Conservation (phyloP, 2,329 filamentous ascomycete species). For the Ceratocystis lukuohia region DNA sequence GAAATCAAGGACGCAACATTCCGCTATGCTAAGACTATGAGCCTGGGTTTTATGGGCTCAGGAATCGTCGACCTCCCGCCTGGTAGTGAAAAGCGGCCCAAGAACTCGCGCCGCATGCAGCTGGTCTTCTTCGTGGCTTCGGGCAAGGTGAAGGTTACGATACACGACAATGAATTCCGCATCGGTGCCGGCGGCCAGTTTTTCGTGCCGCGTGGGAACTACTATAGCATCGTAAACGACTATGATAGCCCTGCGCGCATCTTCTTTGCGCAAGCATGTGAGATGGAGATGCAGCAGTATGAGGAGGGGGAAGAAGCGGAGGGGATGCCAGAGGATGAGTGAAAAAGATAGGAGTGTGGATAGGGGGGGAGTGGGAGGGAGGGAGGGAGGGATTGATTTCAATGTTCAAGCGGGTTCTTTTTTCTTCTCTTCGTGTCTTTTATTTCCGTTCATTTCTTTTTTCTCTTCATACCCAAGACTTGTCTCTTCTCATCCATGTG, state of each 20-base stretch:
- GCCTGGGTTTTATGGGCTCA: conserved; percentile 71
- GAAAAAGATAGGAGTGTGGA: not conserved
- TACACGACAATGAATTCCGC: conserved; percentile 63
- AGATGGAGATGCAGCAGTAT: conserved; percentile 27
- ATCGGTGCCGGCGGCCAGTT: conserved; percentile 81
- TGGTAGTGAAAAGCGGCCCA: conserved; percentile 69
- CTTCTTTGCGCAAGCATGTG: conserved; percentile 87
- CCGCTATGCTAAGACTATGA: conserved; percentile 77
- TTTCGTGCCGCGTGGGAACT: conserved; percentile 90
- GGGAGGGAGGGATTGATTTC: not conserved
- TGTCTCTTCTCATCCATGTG: not conserved
- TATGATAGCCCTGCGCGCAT: conserved; percentile 58
- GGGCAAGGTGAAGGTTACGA: conserved; percentile 67
- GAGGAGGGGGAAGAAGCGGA: conserved; percentile 36
- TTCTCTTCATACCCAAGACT: not conserved
- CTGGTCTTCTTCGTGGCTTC: conserved; percentile 88
- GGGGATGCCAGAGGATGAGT: conserved; percentile 21
- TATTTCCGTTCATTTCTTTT: not conserved
- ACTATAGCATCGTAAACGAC: conserved; percentile 81
- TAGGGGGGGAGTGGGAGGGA: not conserved
- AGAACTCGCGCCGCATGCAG: conserved; percentile 92
- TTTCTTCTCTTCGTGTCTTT: not conserved
- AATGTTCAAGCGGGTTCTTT: not conserved
- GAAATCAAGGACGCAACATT: conserved; percentile 57
- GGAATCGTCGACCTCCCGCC: conserved; percentile 82